phyloP scores from a whole-genome alignment of 352 stramenopile genomes.

The Blastocystis sp. region DNA sequence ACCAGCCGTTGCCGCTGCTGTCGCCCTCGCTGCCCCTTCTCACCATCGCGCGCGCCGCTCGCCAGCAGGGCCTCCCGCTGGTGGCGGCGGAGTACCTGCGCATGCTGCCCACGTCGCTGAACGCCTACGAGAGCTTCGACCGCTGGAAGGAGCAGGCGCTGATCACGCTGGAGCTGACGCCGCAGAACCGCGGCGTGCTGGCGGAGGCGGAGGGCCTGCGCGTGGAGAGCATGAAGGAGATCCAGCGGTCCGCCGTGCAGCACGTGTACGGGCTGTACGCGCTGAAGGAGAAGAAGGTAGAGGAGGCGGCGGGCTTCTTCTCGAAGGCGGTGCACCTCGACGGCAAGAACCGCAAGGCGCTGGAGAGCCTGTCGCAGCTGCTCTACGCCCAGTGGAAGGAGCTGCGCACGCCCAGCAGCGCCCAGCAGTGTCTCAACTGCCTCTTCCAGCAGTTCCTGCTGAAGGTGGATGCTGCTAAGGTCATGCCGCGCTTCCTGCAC shows the following conservation, averaged over 20 bases:
- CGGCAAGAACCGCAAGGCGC: constrained; percentile 12
- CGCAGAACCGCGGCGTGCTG: background rate
- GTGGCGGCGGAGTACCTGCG: constrained; percentile 23
- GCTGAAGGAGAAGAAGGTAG: constrained; percentile 7
- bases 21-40: background rate
- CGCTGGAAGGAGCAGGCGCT: constrained; percentile 31
- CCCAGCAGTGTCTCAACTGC: constrained; percentile 41
- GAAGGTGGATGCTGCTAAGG: background rate
- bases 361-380: constrained; percentile 3
- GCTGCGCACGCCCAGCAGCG: background rate
- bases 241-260: background rate
- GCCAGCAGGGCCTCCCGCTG: constrained; percentile 31
- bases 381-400: constrained; percentile 28
- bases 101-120: background rate
- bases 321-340: constrained; percentile 4
- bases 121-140: background rate
- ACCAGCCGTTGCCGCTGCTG: background rate
- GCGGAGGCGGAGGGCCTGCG: constrained; percentile 20
- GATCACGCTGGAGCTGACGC: constrained; percentile 15
- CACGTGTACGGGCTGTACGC: background rate
- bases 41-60: background rate
- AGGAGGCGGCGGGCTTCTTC: constrained; percentile 21
- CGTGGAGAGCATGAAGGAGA: constrained; percentile 24
- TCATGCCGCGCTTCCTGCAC: constrained; percentile 27
- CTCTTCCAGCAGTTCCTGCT: constrained; percentile 4